Percentiles rank a stretch among this genome's conserved stretches.
Evolutionary conservation across 192 early-diverging fungal species (phyloP).

Genomic region (Backusella macrospora): DNA sequence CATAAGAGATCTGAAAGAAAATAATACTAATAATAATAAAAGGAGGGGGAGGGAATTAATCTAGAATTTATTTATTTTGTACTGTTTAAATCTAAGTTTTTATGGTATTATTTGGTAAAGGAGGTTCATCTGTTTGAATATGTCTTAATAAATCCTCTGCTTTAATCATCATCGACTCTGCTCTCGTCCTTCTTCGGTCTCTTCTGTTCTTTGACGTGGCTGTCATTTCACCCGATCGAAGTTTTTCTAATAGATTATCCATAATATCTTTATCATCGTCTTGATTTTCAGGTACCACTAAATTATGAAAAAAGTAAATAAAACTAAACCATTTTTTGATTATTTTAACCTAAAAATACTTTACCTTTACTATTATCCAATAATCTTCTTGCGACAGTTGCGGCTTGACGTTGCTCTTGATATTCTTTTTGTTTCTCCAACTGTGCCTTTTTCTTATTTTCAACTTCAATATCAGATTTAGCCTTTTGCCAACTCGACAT

Average conservation of each 20-base stretch:
- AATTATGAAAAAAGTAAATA: slow-evolving; percentile 17
- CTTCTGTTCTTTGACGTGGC: slow-evolving; percentile 43
- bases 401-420: slow-evolving; percentile 33
- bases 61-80: slow-evolving; percentile 11
- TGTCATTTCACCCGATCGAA: slow-evolving; percentile 65
- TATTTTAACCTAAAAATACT: neutral
- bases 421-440: slow-evolving; percentile 36
- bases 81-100: neutral
- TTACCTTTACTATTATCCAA: slow-evolving; percentile 26
- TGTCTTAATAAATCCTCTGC: slow-evolving; percentile 47
- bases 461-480: slow-evolving; percentile 46
- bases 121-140: slow-evolving; percentile 44
- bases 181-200: slow-evolving; percentile 31
- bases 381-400: neutral
- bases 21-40: too few relatives aligned
- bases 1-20: too few relatives aligned
- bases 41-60: too few relatives aligned
- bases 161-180: slow-evolving; percentile 41
- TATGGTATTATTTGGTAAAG: slow-evolving; percentile 4
- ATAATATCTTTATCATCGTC: slow-evolving; percentile 74
- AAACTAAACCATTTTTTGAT: neutral
- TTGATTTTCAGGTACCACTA: slow-evolving; percentile 40
- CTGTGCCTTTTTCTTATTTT: slow-evolving; percentile 45
- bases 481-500: slow-evolving; percentile 67
- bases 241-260: slow-evolving; percentile 73